Conservation (phyloP, 805 yeast species). For the Cyberlindnera xylosilytica region DNA sequence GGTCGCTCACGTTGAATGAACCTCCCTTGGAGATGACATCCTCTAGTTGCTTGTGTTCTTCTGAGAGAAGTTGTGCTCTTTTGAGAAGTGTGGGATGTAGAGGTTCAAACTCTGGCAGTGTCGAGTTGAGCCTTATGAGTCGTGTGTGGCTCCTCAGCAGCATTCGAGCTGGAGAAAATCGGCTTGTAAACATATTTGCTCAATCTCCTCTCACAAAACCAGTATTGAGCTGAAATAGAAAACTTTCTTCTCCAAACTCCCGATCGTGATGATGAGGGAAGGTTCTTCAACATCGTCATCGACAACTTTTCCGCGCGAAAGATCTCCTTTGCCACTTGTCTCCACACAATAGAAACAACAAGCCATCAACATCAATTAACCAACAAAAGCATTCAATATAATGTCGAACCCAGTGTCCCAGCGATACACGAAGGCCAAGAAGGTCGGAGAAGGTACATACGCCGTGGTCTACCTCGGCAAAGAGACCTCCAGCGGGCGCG, state of each 20-base stretch:
- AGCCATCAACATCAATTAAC: no score
- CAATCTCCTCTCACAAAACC: no score
- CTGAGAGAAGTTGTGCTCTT: conserved; percentile 41
- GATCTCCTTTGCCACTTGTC: no score
- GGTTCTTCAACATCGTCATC: no score
- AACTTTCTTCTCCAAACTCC: no score
- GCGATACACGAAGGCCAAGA: conserved; percentile 48
- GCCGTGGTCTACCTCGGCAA: conserved; percentile 92
- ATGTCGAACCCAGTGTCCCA: background rate
- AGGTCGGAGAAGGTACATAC: conserved; percentile 98
- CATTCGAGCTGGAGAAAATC: background rate
- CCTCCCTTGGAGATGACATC: conserved; percentile 39
- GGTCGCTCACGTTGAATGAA: conserved; percentile 43
- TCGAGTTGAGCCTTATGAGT: conserved; percentile 1
- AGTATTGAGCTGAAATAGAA: no score
- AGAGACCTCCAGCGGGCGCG: conserved; percentile 49
- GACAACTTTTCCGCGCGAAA: no score
- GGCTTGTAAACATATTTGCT: background rate
- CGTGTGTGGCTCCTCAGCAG: background rate
- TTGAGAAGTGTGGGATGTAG: conserved; percentile 51
- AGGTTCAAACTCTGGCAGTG: conserved; percentile 19
- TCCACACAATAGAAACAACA: no score
- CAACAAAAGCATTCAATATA: background rate
- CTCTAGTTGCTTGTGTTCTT: conserved; percentile 42
- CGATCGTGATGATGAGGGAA: no score